Conservation (phyloP, 805 yeast genomes). For the Metschnikowia vanudenii region DNA sequence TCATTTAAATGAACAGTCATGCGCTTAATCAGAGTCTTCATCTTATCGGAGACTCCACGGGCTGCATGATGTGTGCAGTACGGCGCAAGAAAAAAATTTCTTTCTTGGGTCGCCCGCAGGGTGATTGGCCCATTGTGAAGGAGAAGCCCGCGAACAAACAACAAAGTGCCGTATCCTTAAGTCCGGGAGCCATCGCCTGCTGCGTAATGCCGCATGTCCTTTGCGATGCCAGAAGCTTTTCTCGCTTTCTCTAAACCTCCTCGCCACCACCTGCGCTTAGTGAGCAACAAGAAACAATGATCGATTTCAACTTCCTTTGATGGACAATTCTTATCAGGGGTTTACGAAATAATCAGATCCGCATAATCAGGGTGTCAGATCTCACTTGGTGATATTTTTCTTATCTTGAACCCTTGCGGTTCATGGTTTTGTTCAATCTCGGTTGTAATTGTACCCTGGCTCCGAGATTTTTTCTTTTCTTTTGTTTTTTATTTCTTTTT, state of each 20-base stretch:
- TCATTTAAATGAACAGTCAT: slow-evolving; percentile 3
- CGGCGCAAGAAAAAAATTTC: neutral
- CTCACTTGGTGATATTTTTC: neutral
- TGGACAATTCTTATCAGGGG: slow-evolving; percentile 7
- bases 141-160: slow-evolving; percentile 2
- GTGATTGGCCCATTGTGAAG: neutral
- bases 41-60: slow-evolving; percentile 3
- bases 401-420: neutral
- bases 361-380: neutral
- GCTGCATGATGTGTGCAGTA: slow-evolving; percentile 4
- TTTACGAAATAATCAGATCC: neutral
- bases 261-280: slow-evolving; percentile 12
- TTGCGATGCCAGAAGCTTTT: neutral
- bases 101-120: slow-evolving; percentile 1
- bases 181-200: neutral
- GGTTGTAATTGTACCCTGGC: neutral
- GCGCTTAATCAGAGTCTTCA: neutral
- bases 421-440: too few species aligned
- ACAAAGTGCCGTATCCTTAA: slow-evolving; percentile 5
- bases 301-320: slow-evolving; percentile 7
- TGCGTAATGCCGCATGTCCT: slow-evolving; percentile 4
- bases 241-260: neutral
- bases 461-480: neutral
- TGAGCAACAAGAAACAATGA: neutral
- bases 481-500: neutral